These are phyloP conservation scores for Starmerella geochares DNA, from an alignment of 805 yeast species.

Conservation along the genomic window DNA sequence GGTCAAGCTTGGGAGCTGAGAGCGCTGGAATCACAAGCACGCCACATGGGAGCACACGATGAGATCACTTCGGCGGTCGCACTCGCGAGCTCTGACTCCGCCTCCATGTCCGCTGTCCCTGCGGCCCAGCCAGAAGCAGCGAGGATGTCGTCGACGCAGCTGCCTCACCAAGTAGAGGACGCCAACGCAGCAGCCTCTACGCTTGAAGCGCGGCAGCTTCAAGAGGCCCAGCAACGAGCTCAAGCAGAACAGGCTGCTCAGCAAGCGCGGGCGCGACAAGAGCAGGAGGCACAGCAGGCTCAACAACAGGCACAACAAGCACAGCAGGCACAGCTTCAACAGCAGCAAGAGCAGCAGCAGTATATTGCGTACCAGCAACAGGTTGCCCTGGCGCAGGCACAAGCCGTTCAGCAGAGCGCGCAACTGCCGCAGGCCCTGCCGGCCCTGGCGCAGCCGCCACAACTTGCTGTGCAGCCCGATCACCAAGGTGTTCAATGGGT, in stretches of 20 bases:
- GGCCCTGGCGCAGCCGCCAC: background rate
- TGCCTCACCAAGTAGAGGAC: background rate
- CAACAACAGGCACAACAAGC: background rate
- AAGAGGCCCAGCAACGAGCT: slow-evolving; percentile 4
- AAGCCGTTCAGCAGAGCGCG: background rate
- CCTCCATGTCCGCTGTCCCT: background rate
- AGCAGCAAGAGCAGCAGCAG: slow-evolving; percentile 5
- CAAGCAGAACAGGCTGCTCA: background rate
- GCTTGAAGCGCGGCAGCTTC: slow-evolving; percentile 7
- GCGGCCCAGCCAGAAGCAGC: background rate
- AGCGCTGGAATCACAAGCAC: slow-evolving; percentile 3
- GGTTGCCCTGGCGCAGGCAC: background rate
- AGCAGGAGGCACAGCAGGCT: slow-evolving; percentile 4
- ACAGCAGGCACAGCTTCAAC: slow-evolving; percentile 6
- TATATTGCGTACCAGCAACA: background rate
- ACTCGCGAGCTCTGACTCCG: background rate
- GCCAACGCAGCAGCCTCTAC: background rate
- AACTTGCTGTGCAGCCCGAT: background rate
- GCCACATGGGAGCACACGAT: background rate
- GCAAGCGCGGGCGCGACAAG: no score
- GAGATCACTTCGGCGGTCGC: background rate
- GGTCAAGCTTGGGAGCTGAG: slow-evolving; percentile 9
- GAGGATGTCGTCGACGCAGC: background rate
- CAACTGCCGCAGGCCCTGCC: background rate
- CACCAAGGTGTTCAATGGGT: slow-evolving; percentile 11